Base-by-base conservation (phyloP, 768 basidiomycete species). In the Kwoniella mangroviensis region DNA sequence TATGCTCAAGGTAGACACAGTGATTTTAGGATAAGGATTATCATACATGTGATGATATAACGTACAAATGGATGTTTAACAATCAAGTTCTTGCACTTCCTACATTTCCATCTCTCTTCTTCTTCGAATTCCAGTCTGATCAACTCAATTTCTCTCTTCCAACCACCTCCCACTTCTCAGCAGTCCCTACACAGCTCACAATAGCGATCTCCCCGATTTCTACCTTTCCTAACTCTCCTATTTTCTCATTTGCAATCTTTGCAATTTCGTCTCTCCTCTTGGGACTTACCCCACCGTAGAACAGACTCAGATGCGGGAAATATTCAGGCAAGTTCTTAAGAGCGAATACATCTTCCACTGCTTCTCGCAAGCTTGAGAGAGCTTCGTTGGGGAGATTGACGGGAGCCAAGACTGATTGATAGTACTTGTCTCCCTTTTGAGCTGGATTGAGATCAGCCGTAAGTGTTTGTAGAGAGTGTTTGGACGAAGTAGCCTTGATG, bases 221-320 rank as follows among this genome's bases (percentile, higher is more conserved):
- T 26, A 70, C 42, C 28, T 51, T 54, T 1, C 43, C 57, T 24
- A 57, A 17, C 17, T 42, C 15, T n/a, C 24, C 58, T 42, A 57
- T 43, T 43, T 45, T 59, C 4, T 45, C 24, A 43, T 73, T 65
- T 7, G 69, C 73, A 6, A 63, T 43, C 7, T 43, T 19, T 0
- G 70, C 68, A 13, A 75, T 26, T 52, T 69, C 71, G 22, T 74
- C 73, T 49, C 71, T 45, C 34, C 67, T 62, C 42, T 68, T 60
- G 7, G 34, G 6, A n/a, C 54, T 70, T 11, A 75, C 42, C 51
- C 74, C 73, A 21, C 78, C 78, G 55, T 79, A 79, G 9, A 75
- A 58, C 21, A 79, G 54, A 40, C 73, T 75, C 9, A 79, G 52
- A 65, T 79, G 78, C 1, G 78, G 73, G 54, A 75, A 75, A 63